Evolutionary conservation across 1,284 basidiomycete species (phyloP), one percentile per base, ranked within the genome.

Genomic region (Cystobasidium pallidum): DNA sequence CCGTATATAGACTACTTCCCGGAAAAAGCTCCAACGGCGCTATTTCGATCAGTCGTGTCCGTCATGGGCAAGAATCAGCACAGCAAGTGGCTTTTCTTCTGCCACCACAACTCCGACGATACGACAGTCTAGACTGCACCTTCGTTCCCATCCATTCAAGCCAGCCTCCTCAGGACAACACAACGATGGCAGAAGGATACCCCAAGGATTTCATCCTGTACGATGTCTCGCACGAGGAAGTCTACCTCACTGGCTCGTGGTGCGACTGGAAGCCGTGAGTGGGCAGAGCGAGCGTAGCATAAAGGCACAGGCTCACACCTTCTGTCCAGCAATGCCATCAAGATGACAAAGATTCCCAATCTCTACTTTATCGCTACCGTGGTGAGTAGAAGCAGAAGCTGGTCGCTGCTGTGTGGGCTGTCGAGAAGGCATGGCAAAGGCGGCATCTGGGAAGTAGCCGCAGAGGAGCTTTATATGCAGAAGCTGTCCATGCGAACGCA

Each of bases 261-360:
- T 71, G 68, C 49, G 55, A 64, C 47, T 71, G 68, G 68, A 32
- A 57, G 47, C 43, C 41, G 67, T 70, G 43, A 57, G 68, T 68
- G 28, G 58, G 58, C n/a, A 39, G 2, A 43, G 21, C 30, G 13
- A 17, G 15, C 15, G 28, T 32, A 24, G 28, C n/a, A 17, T 34
- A 8, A 36, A 52, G 24, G 57, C 2, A 15, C 13, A 32, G 26
- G 66, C 30, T 54, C 11, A 43, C 28, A 13, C 6, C 36, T 39
- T 6, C 34, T 21, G 30, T 58, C 36, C 59, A 62, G 61, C 26
- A 59, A 71, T 45, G 59, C 39, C 36, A 59, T 63, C 58, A 66
- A 66, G 64, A 54, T 66, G 51, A 71, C 68, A 41, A 71, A 71
- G 68, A 71, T 71, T n/a, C 68, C 68, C 34, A 57, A 57, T 61